phyloP scores from a whole-genome alignment of 768 basidiomycete species.

The Amanita jacksonii region DNA sequence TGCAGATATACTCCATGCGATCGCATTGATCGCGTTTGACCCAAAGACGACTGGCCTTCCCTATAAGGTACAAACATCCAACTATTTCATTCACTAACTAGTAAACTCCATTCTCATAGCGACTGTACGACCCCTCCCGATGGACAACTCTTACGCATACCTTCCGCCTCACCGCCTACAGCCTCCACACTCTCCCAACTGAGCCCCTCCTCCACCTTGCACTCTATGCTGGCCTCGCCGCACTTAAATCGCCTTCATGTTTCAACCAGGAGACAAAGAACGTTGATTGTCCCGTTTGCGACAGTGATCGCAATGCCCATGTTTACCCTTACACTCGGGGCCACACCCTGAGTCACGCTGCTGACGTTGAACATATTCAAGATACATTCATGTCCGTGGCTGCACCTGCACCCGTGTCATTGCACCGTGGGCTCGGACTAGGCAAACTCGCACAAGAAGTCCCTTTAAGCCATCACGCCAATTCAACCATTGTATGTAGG shows the following conservation, averaged over 20 bases:
- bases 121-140: constrained; percentile 71
- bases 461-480: constrained; percentile 88
- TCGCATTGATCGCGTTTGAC: constrained; percentile 66
- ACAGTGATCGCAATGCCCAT: too few species aligned
- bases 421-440: too few species aligned
- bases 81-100: not conserved
- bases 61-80: constrained; percentile 52
- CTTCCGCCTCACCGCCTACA: constrained; percentile 83
- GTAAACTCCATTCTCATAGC: constrained; percentile 30
- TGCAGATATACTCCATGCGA: constrained; percentile 65
- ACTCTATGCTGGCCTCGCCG: constrained; percentile 84
- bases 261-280: constrained; percentile 55
- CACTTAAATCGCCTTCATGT: constrained; percentile 85
- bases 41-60: constrained; percentile 62
- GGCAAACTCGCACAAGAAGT: constrained; percentile 76
- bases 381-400: too few species aligned
- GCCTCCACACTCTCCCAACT: constrained; percentile 77
- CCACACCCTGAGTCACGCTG: too few species aligned
- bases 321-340: too few species aligned
- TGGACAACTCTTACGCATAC: constrained; percentile 69
- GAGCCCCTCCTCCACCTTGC: constrained; percentile 83
- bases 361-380: too few species aligned
- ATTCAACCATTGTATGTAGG: constrained; percentile 90
- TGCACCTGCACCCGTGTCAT: too few species aligned
- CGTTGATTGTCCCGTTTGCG: constrained; percentile 89